Percentiles rank a stretch among this genome's conserved stretches.
Evolutionary conservation across 371 early-diverging fungal genomes (phyloP).

Genomic region (Astathelohania contejeani): DNA sequence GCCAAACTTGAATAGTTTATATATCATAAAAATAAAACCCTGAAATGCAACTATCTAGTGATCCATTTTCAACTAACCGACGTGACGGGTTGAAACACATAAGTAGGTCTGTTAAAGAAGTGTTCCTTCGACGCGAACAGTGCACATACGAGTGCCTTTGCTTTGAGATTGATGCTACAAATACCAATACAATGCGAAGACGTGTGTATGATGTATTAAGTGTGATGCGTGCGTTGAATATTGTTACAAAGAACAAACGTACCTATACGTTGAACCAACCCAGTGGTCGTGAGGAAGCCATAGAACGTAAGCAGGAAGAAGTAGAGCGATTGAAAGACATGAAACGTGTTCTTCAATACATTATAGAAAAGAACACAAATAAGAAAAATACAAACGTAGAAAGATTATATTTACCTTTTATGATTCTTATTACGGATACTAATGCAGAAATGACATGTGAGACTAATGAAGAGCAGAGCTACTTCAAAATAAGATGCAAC

Average conservation of each 20-base stretch:
- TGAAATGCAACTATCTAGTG: neutral
- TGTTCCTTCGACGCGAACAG: constrained; percentile 23
- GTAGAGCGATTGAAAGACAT: constrained; percentile 29
- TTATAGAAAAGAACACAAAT: constrained; percentile 23
- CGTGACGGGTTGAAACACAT: constrained; percentile 40
- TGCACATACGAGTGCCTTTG: constrained; percentile 37
- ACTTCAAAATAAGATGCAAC: constrained; percentile 33
- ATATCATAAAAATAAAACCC: too few species aligned
- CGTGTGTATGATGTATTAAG: constrained; percentile 46
- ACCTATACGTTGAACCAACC: constrained; percentile 19
- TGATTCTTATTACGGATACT: constrained; percentile 32
- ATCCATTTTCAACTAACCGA: constrained; percentile 1
- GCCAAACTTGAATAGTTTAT: too few species aligned
- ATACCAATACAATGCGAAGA: constrained; percentile 31
- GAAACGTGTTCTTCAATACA: constrained; percentile 27
- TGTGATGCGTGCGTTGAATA: constrained; percentile 43
- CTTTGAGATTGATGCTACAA: constrained; percentile 15
- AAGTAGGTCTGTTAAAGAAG: constrained; percentile 17
- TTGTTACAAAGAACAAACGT: constrained; percentile 27
- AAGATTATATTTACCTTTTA: constrained; percentile 39
- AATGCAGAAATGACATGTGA: constrained; percentile 34
- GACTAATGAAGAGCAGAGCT: constrained; percentile 43
- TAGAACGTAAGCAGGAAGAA: constrained; percentile 25
- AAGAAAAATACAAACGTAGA: constrained; percentile 5
- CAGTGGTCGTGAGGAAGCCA: constrained; percentile 1